Evolutionary conservation across 2,329 filamentous ascomycete species (phyloP), one percentile per base, ranked within the genome.

Genomic region (Pseudophaeomoniella oleicola): DNA sequence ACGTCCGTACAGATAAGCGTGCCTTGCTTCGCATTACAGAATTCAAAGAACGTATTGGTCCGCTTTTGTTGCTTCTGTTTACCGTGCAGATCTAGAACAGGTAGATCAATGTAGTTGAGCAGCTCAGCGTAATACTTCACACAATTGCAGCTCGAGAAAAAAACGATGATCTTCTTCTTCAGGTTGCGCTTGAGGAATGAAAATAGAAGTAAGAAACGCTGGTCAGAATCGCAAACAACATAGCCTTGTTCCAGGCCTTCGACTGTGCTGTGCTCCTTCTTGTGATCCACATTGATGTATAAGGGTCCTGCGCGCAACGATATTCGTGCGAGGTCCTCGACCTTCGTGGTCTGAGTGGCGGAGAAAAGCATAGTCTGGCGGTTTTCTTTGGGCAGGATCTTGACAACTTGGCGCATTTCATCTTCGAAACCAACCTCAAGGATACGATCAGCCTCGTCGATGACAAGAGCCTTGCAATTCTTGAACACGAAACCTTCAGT

Each of bases 51-150:
- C 1, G 86, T 94, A 55, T 92, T 93, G 16, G 90, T 98, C n/a
- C 90, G 82, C 60, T 94, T 94, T 61, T 94, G 86, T 61, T 98
- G 90, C 63, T 98, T 98, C 62, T 94, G 85, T 63, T 98, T 94
- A 47, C 86, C 90, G 58, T 92, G 84, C 5, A 93, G 68, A 48
- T 84, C 81, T 31, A 93, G 70, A 2, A 92, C 83, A 4, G 82
- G 86, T 30, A 94, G 71, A 58, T 96, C 90, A 51, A 96, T 94
- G 63, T 94, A 96, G 65, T 96, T 96, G 47, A 98, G 75, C 17
- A 98, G 74, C 58, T 96, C 87, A 16, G 83, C 77, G 60, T 94
- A 86, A 62, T 96, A 98, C 58, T 93, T 93, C 51, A 96, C 88
- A 46, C 81, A 92, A 52, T 85, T 85, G 58, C 86, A 93, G 52